Conservation (phyloP, 768 basidiomycete species). For the Phanerodontia chrysosporium region DNA sequence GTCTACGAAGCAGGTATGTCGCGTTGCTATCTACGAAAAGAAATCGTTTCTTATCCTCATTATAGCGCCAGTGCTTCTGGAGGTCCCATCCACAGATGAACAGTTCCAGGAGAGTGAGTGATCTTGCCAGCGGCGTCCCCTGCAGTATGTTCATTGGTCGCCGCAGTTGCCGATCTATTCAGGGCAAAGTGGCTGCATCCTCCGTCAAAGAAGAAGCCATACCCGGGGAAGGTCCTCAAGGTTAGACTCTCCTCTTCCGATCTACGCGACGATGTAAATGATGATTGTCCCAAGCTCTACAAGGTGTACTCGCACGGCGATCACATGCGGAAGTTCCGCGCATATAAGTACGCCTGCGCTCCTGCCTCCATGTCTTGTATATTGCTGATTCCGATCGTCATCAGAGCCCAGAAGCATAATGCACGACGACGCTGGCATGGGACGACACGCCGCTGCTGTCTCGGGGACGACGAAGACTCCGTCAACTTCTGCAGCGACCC, state of each 20-base stretch:
- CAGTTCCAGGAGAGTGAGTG: conserved; percentile 11
- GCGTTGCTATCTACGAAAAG: not conserved
- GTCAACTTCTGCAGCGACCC: conserved; percentile 13
- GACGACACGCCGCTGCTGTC: conserved; percentile 18
- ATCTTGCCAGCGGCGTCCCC: not conserved
- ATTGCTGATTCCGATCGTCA: too few species aligned
- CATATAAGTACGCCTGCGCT: conserved; percentile 19
- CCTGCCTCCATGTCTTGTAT: too few species aligned
- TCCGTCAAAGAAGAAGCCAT: not conserved
- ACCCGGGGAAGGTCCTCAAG: not conserved
- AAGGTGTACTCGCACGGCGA: conserved; percentile 14
- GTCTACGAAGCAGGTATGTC: conserved; percentile 10
- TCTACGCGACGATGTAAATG: not conserved
- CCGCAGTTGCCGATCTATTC: conserved; percentile 21
- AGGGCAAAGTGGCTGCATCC: conserved; percentile 16
- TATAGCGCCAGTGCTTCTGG: conserved; percentile 1
- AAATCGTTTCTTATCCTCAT: too few species aligned
- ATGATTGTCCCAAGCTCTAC: conserved; percentile 20
- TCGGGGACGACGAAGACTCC: conserved; percentile 19
- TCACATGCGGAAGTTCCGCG: conserved; percentile 14
- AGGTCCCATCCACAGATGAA: not conserved
- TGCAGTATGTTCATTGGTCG: too few species aligned
- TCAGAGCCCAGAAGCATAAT: conserved; percentile 9
- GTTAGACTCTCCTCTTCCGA: not conserved
- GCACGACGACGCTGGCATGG: conserved; percentile 26